Base-by-base conservation (phyloP, 352 stramenopile genomes). In the Phytophthora pinifolia region DNA sequence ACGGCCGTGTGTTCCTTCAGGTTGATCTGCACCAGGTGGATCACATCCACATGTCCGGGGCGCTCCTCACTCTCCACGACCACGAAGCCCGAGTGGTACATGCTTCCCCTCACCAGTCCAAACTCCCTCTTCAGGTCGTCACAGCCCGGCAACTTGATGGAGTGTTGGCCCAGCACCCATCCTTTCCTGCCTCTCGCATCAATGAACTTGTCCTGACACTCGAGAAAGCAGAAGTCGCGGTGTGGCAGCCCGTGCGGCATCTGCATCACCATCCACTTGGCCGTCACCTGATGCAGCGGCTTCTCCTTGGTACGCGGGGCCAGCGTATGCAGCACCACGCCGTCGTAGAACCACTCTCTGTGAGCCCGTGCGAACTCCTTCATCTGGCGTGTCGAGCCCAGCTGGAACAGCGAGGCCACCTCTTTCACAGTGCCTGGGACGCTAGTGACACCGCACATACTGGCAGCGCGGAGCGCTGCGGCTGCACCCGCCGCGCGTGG, bases 191-290 rank as follows among this genome's bases (percentile, higher is more conserved):
- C 83, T 29, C 60, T 70, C 18, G 83, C 81, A 64, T 95, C 85
- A 3, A 88, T 83, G 43, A 95, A 95, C 68, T 90, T 85, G 66
- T 95, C 82, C 45, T 95, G 85, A 54, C 81, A 93, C 70, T 95
- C 84, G 15, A 89, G 54, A 50, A 74, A 89, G 59, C 78, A 89
- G 55, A 85, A 92, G 59, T 92, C 80, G 27, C 82, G 78, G 62
- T 92, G 72, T 10, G 76, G 68, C 1, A 90, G 45, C 17, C 76
- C 79, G 12, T 69, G 64, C n/a, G 82, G 77, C 48, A 70, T 79
- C 46, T 79, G 65, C 27, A 83, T 59, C 0, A 74, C 78, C 59
- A 87, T 74, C 85, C 85, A 95, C 59, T 92, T 92, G 62, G 85
- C 83, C 33, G 83, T 90, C 37, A 93, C 80, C 49, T 92, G 84